A percentile compares a stretch with the other conserved stretches of the same genome.
These are phyloP conservation scores for Pilatotrama ljubarskyi DNA, from an alignment of 768 basidiomycete genomes.

Conservation along the genomic window DNA sequence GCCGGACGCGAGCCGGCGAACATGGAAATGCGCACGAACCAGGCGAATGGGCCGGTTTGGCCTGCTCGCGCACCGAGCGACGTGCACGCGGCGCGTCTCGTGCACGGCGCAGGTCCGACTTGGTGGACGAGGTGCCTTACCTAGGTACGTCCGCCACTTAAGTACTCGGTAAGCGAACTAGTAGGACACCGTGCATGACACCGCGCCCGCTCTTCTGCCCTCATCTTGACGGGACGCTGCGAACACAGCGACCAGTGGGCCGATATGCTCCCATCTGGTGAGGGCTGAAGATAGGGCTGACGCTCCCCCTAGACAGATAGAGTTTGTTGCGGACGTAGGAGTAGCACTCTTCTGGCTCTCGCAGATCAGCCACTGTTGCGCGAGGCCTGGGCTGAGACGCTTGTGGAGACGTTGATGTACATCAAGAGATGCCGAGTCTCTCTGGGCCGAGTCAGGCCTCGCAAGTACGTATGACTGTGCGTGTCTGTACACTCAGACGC, in stretches of 20 bases:
- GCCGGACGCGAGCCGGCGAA: too few relatives aligned
- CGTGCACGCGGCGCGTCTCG: background rate
- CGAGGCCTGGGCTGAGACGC: background rate
- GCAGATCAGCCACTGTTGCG: slow-evolving; percentile 2
- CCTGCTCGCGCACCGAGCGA: background rate
- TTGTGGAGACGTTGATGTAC: background rate
- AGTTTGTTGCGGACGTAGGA: background rate
- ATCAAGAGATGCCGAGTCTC: slow-evolving; percentile 11
- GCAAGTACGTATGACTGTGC: background rate
- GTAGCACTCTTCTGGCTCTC: background rate
- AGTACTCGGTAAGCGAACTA: background rate
- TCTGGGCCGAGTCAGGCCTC: background rate
- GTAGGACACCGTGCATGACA: background rate
- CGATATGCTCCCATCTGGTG: background rate
- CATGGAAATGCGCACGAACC: too few relatives aligned
- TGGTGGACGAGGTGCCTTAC: background rate
- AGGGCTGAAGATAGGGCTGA: background rate
- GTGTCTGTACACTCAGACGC: background rate
- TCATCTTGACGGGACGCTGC: background rate
- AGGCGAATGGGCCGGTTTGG: too few relatives aligned
- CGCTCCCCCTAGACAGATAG: background rate
- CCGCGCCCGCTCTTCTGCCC: background rate
- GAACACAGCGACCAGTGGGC: background rate
- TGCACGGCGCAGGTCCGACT: background rate
- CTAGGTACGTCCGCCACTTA: background rate